phyloP scores from a whole-genome alignment of 192 early-diverging fungal genomes.

The Coemansia biformis region DNA sequence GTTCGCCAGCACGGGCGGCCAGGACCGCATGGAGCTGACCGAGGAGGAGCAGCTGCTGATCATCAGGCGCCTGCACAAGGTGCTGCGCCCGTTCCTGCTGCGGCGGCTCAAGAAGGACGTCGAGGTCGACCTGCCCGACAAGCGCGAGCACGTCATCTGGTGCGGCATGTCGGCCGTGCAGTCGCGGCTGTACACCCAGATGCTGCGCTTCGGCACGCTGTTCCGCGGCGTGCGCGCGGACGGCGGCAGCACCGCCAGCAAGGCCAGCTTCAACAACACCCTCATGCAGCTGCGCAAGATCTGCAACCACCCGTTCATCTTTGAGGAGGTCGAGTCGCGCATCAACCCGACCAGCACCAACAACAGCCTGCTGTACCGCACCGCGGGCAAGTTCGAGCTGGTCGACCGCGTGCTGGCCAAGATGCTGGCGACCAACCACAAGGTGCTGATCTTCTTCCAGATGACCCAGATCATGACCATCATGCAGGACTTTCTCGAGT shows the following conservation, averaged over 20 bases:
- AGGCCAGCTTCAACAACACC: slow-evolving; percentile 76
- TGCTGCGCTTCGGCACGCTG: slow-evolving; percentile 71
- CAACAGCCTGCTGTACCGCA: slow-evolving; percentile 75
- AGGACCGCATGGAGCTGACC: slow-evolving; percentile 88
- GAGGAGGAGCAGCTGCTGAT: slow-evolving; percentile 98
- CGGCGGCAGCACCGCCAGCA: slow-evolving; percentile 39
- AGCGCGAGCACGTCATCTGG: slow-evolving; percentile 90
- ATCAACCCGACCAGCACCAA: slow-evolving; percentile 68
- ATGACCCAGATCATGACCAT: slow-evolving; percentile 93
- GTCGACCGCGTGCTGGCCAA: slow-evolving; percentile 95
- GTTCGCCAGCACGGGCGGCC: slow-evolving; percentile 71
- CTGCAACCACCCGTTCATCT: slow-evolving; percentile 98
- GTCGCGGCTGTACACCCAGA: slow-evolving; percentile 74
- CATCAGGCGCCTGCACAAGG: slow-evolving; percentile 94
- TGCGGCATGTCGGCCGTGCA: slow-evolving; percentile 89
- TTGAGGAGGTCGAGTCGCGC: slow-evolving; percentile 80
- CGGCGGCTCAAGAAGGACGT: slow-evolving; percentile 97
- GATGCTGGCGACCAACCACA: slow-evolving; percentile 70
- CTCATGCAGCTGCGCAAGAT: slow-evolving; percentile 99
- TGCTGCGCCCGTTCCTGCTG: slow-evolving; percentile 93
- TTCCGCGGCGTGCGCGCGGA: slow-evolving; percentile 53
- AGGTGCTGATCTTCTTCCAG: slow-evolving; percentile 76
- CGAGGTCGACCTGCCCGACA: slow-evolving; percentile 95
- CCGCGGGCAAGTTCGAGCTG: slow-evolving; percentile 94
- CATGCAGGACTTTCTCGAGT: slow-evolving; percentile 90